Evolutionary conservation across 2,329 filamentous ascomycete genomes (phyloP), one percentile per base, ranked within the genome.

Genomic region (Setomelanomma holmii): DNA sequence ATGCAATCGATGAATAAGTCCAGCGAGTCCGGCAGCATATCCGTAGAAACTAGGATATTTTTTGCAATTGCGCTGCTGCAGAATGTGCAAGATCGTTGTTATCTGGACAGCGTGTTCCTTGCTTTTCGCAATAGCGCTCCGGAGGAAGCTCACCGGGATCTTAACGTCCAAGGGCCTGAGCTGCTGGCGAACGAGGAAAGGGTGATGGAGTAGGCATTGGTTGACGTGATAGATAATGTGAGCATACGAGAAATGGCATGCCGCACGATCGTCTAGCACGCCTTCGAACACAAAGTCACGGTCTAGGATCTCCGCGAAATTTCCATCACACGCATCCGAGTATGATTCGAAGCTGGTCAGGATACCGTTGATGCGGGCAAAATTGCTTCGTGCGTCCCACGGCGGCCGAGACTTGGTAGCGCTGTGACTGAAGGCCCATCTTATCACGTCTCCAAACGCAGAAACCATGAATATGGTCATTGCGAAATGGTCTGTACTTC

Each of bases 191-290:
- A 75, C 48, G 5, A 74, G 53, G 45, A 76, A 74, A 0, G 72
- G 73, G 46, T 76, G 74, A 50, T 75, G 64, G 3, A 76, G 53
- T n/a, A 76, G 50, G 47, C 71, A 75, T 23, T 75, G 68, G 33
- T 65, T 70, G 5, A 73, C 58, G 35, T 75, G 71, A 35, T 72
- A 76, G 1, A 76, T 45, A 1, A 66, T 63, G 22, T 69, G 66
- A 3, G 73, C 64, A 35, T 71, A 74, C 11, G 72, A 51, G 8
- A 70, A 48, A 46, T 69, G 69, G 4, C 66, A 23, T 7, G 39
- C 69, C 5, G 56, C 45, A 20, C 59, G 40, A 17, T 67, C 60
- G 16, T 63, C 58, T 23, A 69, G 60, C 11, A 7, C 27, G 3
- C 43, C 43, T 6, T 63, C 44, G 6, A 33, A 30, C 10, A 55